Conservation (phyloP, 2,329 filamentous ascomycete genomes). For the Metarhizium humberi region DNA sequence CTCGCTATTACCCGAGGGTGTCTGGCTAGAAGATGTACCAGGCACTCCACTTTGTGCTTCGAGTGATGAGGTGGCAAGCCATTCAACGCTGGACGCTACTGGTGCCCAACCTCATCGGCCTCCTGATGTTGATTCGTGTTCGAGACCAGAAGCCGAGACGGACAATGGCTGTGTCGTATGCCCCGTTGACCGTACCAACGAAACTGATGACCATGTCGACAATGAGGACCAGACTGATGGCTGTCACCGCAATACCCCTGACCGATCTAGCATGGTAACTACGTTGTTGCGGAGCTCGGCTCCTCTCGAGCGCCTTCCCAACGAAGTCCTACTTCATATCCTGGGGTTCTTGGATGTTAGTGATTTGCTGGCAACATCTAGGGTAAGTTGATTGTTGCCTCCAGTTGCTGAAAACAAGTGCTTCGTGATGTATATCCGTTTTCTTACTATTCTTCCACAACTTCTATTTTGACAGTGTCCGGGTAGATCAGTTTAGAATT, state of each 20-base stretch:
- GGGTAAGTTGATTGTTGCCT: constrained; percentile 32
- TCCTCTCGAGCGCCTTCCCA: constrained; percentile 37
- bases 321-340: constrained; percentile 47
- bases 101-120: neutral
- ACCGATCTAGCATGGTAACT: neutral
- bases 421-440: neutral
- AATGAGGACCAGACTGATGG: neutral
- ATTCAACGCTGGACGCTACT: neutral
- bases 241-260: neutral
- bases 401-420: neutral
- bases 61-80: constrained; percentile 3
- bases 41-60: neutral
- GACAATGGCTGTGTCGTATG: neutral
- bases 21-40: constrained; percentile 1
- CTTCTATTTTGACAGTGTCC: neutral
- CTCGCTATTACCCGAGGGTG: neutral
- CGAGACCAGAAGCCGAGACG: neutral
- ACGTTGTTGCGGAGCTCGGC: neutral
- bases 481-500: neutral
- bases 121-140: neutral
- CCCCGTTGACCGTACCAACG: neutral
- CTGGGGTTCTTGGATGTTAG: constrained; percentile 46
- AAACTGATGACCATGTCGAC: neutral
- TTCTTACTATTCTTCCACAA: too few species aligned
- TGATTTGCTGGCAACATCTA: constrained; percentile 45